phyloP scores from a whole-genome alignment of 768 basidiomycete genomes.

The Gloeostereum incarnatum region DNA sequence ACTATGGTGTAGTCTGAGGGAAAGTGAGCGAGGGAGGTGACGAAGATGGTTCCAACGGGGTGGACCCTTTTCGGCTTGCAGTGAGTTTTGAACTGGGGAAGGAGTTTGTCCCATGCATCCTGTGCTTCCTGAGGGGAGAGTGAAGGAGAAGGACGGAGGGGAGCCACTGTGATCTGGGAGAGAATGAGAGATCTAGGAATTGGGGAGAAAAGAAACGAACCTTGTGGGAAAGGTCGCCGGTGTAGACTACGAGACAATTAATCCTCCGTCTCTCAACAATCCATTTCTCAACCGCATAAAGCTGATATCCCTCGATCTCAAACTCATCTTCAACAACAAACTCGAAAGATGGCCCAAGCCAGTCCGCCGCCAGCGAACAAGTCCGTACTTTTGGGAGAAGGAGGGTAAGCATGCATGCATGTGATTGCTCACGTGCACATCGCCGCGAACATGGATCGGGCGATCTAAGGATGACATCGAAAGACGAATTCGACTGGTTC shows the following conservation, averaged over 20 bases:
- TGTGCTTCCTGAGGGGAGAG: slow-evolving; percentile 35
- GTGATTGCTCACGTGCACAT: no score
- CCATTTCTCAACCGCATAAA: slow-evolving; percentile 88
- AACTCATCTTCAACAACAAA: slow-evolving; percentile 25
- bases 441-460: no score
- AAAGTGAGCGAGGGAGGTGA: slow-evolving; percentile 80
- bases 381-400: not conserved
- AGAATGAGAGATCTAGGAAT: slow-evolving; percentile 3
- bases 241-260: slow-evolving; percentile 64
- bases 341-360: not conserved
- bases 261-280: slow-evolving; percentile 58
- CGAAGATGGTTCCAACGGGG: slow-evolving; percentile 63
- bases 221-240: slow-evolving; percentile 64
- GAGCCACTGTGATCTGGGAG: slow-evolving; percentile 48
- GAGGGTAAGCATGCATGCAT: not conserved
- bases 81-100: slow-evolving; percentile 54
- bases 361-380: not conserved
- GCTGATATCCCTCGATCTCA: slow-evolving; percentile 57
- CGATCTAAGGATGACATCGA: no score
- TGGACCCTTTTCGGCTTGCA: slow-evolving; percentile 72
- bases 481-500: no score
- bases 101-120: slow-evolving; percentile 49
- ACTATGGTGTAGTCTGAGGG: slow-evolving; percentile 84
- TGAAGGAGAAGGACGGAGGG: slow-evolving; percentile 34
- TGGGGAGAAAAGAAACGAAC: slow-evolving; percentile 17